Conservation (phyloP, 768 basidiomycete species). For the Boletus sensibilis region DNA sequence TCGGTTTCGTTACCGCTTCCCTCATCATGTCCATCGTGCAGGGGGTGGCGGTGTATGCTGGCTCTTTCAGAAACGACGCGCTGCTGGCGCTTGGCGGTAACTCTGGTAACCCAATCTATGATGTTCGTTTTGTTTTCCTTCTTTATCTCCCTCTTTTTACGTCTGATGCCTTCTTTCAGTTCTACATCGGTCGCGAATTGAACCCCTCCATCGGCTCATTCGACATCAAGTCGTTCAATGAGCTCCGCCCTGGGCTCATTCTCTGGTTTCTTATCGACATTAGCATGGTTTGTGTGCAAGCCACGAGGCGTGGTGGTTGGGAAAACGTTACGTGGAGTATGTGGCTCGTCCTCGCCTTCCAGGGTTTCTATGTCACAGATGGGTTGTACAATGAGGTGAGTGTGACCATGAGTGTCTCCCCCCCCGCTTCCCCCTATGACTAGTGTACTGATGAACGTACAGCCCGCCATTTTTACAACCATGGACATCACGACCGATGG, state of each 20-base stretch:
- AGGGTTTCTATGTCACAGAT: conserved; percentile 84
- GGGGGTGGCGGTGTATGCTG: conserved; percentile 64
- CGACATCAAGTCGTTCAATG: conserved; percentile 63
- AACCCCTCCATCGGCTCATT: conserved; percentile 83
- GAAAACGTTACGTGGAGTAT: conserved; percentile 79
- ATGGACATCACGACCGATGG: conserved; percentile 99
- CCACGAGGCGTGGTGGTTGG: conserved; percentile 68
- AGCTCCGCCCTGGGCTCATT: conserved; percentile 59
- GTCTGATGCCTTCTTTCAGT: conserved; percentile 45
- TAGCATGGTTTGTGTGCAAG: conserved; percentile 89
- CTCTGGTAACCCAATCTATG: conserved; percentile 82
- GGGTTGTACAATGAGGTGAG: conserved; percentile 87
- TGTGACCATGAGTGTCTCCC: background rate
- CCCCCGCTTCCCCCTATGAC: background rate
- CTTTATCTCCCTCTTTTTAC: no score
- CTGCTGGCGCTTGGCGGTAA: conserved; percentile 94
- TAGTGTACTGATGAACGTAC: background rate
- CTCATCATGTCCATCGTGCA: conserved; percentile 77
- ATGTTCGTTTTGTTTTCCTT: conserved; percentile 52
- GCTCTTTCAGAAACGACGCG: conserved; percentile 65
- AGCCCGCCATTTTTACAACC: conserved; percentile 88
- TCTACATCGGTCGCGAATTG: conserved; percentile 91
- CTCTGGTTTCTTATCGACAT: conserved; percentile 92
- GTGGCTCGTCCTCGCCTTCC: conserved; percentile 85
- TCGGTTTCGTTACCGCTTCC: conserved; percentile 84